Percentiles rank a stretch among this genome's conserved stretches.
These are phyloP conservation scores for Mycocalia duriaeana DNA, from an alignment of 1,284 basidiomycete genomes.

Conservation along the genomic window DNA sequence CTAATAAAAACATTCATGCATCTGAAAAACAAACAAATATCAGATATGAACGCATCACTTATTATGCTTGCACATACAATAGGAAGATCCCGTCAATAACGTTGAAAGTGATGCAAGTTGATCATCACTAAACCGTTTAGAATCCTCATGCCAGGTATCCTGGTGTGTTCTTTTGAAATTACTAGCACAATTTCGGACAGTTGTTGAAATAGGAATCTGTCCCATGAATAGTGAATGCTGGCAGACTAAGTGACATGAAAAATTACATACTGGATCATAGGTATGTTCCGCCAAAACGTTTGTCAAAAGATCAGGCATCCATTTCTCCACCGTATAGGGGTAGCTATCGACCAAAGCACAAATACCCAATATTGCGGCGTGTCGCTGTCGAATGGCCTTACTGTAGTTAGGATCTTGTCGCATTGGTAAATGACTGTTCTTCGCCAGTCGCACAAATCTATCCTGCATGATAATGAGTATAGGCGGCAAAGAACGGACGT, in stretches of 20 bases:
- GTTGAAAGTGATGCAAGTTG: constrained; percentile 69
- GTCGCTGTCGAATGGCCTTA: constrained; percentile 62
- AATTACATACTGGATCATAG: constrained; percentile 62
- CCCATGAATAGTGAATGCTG: too few relatives aligned
- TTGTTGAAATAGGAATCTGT: constrained; percentile 69
- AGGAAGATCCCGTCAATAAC: constrained; percentile 67
- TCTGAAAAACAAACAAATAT: too few relatives aligned
- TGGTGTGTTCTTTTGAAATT: constrained; percentile 77
- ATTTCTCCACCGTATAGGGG: constrained; percentile 81
- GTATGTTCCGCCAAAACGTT: constrained; percentile 75
- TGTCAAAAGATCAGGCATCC: constrained; percentile 76
- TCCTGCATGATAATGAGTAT: constrained; percentile 34
- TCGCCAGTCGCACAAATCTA: constrained; percentile 64
- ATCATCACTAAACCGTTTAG: constrained; percentile 68
- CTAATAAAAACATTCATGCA: too few relatives aligned
- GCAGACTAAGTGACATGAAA: constrained; percentile 4
- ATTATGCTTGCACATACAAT: constrained; percentile 65
- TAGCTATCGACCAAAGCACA: constrained; percentile 78
- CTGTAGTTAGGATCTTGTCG: constrained; percentile 57
- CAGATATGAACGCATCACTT: too few relatives aligned
- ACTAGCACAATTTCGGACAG: constrained; percentile 68
- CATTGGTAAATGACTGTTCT: constrained; percentile 52
- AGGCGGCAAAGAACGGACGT: neutral
- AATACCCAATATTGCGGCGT: constrained; percentile 76
- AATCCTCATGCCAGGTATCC: constrained; percentile 84